These are phyloP conservation scores for Selaginella tamariscina DNA, from an alignment of 75 land plant genomes.

Conservation along the genomic window DNA sequence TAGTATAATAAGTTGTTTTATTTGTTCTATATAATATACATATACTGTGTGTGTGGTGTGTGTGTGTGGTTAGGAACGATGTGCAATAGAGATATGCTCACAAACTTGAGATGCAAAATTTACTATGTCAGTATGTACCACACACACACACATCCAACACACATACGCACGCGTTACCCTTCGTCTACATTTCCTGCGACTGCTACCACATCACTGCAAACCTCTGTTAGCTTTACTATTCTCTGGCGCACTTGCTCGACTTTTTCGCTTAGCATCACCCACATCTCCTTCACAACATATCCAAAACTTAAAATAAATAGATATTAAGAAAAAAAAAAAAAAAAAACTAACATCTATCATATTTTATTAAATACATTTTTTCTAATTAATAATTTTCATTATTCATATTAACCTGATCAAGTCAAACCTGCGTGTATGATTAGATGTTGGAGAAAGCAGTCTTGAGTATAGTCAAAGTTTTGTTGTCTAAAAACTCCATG, in stretches of 20 bases:
- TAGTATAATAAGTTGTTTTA: constrained; percentile 4
- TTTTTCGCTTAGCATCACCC: constrained; percentile 15
- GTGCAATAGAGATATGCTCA: background rate
- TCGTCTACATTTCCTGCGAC: constrained; percentile 21
- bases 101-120: background rate
- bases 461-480: background rate
- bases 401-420: background rate
- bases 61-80: background rate
- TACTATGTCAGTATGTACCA: background rate
- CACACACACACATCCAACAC: too few species aligned
- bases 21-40: background rate
- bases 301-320: background rate
- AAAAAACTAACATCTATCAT: background rate
- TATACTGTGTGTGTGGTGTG: too few species aligned
- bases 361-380: background rate
- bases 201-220: constrained; percentile 12
- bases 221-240: background rate
- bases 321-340: background rate
- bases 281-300: too few species aligned
- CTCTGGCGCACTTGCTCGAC: constrained; percentile 14
- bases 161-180: constrained; percentile 11
- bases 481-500: constrained; percentile 15
- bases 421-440: constrained; percentile 19
- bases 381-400: background rate
- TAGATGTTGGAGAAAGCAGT: background rate